Percentiles rank a stretch among this genome's conserved stretches.
Conservation (phyloP, 345 rosid species). For the Syzygium jambos region DNA sequence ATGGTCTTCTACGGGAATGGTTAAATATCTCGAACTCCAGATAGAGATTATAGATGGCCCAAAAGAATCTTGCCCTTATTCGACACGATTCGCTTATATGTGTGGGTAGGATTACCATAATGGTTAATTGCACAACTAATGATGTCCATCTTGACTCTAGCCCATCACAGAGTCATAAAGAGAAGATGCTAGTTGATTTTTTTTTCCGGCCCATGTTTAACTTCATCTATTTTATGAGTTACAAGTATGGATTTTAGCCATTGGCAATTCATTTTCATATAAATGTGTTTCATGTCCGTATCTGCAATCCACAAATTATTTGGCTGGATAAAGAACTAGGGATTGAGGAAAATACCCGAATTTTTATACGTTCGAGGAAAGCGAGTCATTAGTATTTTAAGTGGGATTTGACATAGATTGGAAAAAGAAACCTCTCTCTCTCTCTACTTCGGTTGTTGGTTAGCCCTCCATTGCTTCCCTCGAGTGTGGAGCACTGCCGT, state of each 20-base stretch:
- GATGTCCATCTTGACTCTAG: neutral
- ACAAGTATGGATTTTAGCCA: neutral
- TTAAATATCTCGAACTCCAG: too few relatives aligned
- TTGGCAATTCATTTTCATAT: neutral
- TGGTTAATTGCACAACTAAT: too few relatives aligned
- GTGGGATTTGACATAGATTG: neutral
- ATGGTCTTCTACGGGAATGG: too few relatives aligned
- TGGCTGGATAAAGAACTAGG: neutral
- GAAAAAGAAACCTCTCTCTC: neutral
- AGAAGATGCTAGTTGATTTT: neutral
- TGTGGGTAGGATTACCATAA: too few relatives aligned
- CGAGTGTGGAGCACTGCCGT: neutral
- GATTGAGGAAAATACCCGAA: neutral
- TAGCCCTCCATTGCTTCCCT: neutral
- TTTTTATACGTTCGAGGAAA: too few relatives aligned
- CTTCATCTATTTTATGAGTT: neutral
- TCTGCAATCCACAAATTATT: neutral
- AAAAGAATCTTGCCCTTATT: too few relatives aligned
- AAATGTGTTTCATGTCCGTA: neutral
- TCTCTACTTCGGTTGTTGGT: neutral
- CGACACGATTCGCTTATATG: too few relatives aligned
- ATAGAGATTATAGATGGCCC: too few relatives aligned
- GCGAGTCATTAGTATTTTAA: too few relatives aligned
- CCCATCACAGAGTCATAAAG: neutral
- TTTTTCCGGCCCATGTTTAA: too few relatives aligned